These are phyloP conservation scores for Ophiostoma perfectum DNA, from an alignment of 2,329 filamentous ascomycete genomes.

Conservation along the genomic window DNA sequence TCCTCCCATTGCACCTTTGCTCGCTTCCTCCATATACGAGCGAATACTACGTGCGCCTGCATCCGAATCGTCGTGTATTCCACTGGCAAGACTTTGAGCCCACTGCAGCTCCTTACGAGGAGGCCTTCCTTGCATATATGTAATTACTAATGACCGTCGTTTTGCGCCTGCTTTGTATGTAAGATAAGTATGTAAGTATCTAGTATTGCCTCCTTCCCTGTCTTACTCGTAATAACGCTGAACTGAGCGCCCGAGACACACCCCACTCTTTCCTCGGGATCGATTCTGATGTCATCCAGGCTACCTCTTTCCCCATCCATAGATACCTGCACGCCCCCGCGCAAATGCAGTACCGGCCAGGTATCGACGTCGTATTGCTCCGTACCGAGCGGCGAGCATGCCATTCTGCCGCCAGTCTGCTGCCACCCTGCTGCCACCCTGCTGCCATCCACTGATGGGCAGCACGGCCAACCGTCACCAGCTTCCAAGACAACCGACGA, in stretches of 20 bases:
- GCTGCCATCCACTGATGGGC: background rate
- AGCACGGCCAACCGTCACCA: background rate
- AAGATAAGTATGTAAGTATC: too few species aligned
- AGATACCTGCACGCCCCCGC: background rate
- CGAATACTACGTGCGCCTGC: background rate
- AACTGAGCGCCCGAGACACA: background rate
- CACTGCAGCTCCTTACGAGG: too few species aligned
- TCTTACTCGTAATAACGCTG: background rate
- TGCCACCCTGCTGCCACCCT: background rate
- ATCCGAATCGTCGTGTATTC: background rate
- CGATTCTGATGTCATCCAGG: conserved; percentile 3
- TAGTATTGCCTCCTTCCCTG: background rate
- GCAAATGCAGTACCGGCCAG: background rate
- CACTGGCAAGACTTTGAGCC: too few species aligned
- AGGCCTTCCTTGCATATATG: too few species aligned
- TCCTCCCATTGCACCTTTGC: background rate
- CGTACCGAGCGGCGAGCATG: background rate
- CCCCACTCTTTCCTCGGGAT: background rate
- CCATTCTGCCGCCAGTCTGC: background rate
- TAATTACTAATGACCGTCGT: too few species aligned
- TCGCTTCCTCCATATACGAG: background rate
- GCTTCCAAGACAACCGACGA: background rate
- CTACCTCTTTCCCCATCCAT: background rate
- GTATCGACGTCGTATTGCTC: background rate
- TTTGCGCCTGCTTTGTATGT: too few species aligned